Base-by-base conservation (phyloP, 164 flowering plant genomes). In the Piper betle region DNA sequence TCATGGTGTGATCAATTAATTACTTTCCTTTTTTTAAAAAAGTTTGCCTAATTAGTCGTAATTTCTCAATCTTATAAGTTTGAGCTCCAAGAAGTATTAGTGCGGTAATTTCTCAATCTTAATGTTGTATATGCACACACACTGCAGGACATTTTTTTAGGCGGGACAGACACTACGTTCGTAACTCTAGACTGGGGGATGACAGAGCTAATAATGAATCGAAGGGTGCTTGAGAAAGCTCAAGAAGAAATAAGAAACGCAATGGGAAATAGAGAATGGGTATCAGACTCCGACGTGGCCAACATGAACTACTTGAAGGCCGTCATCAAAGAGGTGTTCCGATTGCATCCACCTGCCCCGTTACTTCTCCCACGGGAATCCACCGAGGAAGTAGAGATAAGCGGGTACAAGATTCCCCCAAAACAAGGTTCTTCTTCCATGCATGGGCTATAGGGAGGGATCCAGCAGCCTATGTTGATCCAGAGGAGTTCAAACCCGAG, bases 401-500 rank as follows among this genome's bases (percentile, higher is more conserved):
- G n/a, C 5, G 64, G 64, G 18, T 61, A 61, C 33, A n/a, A 16
- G 5, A 52, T 61, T 37, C 56, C 46, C 2, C 6, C 46, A 52
- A 61, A 39, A 52, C 64, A 1, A 52, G 41, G 15, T n/a, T 61
- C 13, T 37, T 61, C 38, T 19, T 61, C 25, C 52, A 61, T 61
- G 25, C 43, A 37, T 25, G 42, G 13, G 58, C 38, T 12, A 55
- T 55, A n/a, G 58, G 58, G 33, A 13, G 10, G 38, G 58, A 55
- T 7, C 58, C 58, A 55, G 33, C 9, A 16, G 5, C 13, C 33
- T 55, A 37, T 2, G 20, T 20, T 20, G 33, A 15, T 39, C 58
- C 58, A 33, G 85, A 4, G 76, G 76, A 1, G 18, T 4, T 15
- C 80, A 81, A 56, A 16, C 87, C 90, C 9, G 84, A 81, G 52